phyloP scores from a whole-genome alignment of 2,329 filamentous ascomycete genomes.

The Emmonsiellopsis sp. region DNA sequence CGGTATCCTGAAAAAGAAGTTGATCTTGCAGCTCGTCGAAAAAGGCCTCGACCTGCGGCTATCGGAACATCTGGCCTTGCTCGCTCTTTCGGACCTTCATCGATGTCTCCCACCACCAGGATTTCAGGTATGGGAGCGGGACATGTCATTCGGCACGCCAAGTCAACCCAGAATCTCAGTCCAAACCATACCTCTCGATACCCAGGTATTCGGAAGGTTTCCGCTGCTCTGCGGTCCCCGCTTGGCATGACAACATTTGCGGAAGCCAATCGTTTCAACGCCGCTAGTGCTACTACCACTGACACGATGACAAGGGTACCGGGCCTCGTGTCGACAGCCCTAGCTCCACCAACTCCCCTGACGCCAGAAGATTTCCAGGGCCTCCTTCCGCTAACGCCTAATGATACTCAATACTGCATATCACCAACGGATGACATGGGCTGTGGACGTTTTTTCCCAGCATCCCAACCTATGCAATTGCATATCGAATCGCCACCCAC shows the following conservation, averaged over 20 bases:
- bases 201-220: conserved; percentile 37
- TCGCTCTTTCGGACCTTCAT: conserved; percentile 29
- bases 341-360: conserved; percentile 35
- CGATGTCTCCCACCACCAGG: conserved; percentile 33
- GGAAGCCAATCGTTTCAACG: conserved; percentile 30
- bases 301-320: conserved; percentile 24
- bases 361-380: conserved; percentile 34
- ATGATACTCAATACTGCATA: conserved; percentile 29
- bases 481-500: conserved; percentile 35
- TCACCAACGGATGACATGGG: conserved; percentile 19
- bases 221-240: conserved; percentile 38
- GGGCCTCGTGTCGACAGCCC: conserved; percentile 23
- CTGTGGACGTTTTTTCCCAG: conserved; percentile 25
- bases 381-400: conserved; percentile 30
- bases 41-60: conserved; percentile 36
- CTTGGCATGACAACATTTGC: conserved; percentile 36
- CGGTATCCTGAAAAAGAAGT: conserved; percentile 31
- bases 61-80: conserved; percentile 33
- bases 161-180: conserved; percentile 35
- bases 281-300: conserved; percentile 16
- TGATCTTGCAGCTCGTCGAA: conserved; percentile 37
- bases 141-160: conserved; percentile 36
- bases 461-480: conserved; percentile 31
- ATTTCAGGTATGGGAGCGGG: conserved; percentile 22
- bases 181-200: conserved; percentile 26